Conservation (phyloP, 2,329 filamentous ascomycete genomes). For the Trichoderma koningii region DNA sequence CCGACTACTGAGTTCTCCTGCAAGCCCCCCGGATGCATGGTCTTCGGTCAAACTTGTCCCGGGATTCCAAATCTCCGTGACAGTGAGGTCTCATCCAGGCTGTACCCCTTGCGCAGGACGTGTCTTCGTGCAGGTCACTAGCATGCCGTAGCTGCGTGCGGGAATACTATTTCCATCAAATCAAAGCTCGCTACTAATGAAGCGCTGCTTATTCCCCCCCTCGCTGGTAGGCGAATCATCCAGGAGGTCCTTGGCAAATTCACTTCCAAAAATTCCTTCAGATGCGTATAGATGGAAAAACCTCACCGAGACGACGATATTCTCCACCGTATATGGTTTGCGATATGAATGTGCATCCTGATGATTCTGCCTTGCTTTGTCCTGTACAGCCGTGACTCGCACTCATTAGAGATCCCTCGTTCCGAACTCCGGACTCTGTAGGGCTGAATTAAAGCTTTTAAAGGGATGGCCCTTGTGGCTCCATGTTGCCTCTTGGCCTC, state of each 20-base stretch:
- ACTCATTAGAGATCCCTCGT: neutral
- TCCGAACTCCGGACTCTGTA: slow-evolving; percentile 1
- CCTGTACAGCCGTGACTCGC: neutral
- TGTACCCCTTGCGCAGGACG: no score
- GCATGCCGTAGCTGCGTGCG: neutral
- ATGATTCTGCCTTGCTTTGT: neutral
- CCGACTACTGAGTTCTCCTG: no score
- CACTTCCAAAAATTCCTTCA: no score
- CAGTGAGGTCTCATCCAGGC: no score
- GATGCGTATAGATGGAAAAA: no score
- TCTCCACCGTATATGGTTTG: neutral
- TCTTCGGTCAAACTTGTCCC: no score
- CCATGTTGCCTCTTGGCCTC: neutral
- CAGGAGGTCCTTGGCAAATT: no score
- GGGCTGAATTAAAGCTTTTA: slow-evolving; percentile 7
- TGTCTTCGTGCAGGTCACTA: no score
- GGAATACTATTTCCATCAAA: slow-evolving; percentile 23
- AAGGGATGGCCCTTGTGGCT: neutral
- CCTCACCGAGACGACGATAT: neutral
- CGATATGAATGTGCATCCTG: neutral
- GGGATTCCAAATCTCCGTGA: no score
- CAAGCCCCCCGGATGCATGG: no score
- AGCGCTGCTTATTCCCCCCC: neutral
- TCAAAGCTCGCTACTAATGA: neutral
- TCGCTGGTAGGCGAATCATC: neutral